Base-by-base conservation (phyloP, 1,139 yeast species). In the Diutina siamensis region DNA sequence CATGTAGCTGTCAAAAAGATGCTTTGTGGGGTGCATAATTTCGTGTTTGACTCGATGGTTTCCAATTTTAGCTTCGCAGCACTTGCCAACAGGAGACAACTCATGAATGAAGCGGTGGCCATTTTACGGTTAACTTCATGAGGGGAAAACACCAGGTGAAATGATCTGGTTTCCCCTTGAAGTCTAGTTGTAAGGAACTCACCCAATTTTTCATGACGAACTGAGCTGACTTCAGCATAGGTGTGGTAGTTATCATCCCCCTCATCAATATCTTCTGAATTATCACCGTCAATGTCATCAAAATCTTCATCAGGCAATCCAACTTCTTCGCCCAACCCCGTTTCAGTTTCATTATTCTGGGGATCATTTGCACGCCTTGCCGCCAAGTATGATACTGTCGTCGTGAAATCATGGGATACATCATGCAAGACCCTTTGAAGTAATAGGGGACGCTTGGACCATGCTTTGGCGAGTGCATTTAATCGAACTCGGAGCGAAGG, bases 321-420 rank as follows among this genome's bases (percentile, higher is more conserved):
- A 9, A 31, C 4, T 10, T 31, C 34, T 10, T n/a, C 12, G 28
- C 40, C 40, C 28, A 35, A 20, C 28, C 40, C 40, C 31, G 40
- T 35, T 35, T 35, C 40, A 7, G 40, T 35, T 20, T 35, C 40
- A n/a, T n/a, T n/a, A n/a, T n/a, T n/a, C n/a, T n/a, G n/a, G n/a
- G n/a, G n/a, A n/a, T n/a, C n/a, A n/a, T n/a, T n/a, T n/a, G n/a
- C n/a, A n/a, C n/a, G n/a, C n/a, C n/a, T n/a, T n/a, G 40, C 40
- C 18, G 20, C 40, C 8, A 22, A 20, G 15, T 13, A 21, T 4
- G 40, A 35, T 17, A n/a, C 18, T 12, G 28, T 13, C 7, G 15
- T 7, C 15, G 34, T 12, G 12, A 10, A 12, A n/a, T 31, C 34
- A 31, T 4, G 12, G 12, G 34, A 25, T 5, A 7, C 15, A 13